Conservation (phyloP, 805 yeast genomes). For the Pichia cephalocereana region DNA sequence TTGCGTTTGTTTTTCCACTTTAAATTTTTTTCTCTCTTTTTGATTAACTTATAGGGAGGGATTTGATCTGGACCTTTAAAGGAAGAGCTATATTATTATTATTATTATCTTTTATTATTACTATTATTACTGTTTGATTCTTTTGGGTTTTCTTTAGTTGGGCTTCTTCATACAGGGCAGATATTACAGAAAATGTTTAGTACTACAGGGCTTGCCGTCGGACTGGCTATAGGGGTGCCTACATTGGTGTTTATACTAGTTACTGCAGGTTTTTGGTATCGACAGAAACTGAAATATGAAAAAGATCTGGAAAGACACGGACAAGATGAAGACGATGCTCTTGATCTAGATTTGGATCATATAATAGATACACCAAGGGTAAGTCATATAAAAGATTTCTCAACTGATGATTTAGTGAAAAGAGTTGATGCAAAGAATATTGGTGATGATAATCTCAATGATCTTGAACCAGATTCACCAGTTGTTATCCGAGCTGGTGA, state of each 20-base stretch:
- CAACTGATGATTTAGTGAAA: background rate
- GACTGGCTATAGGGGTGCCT: slow-evolving; percentile 47
- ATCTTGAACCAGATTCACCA: background rate
- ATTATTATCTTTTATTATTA: too few species aligned
- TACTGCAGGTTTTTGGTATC: slow-evolving; percentile 28
- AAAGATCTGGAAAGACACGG: slow-evolving; percentile 29
- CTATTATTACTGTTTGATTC: too few species aligned
- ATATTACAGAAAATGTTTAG: background rate
- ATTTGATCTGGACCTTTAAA: too few species aligned
- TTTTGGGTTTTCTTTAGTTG: too few species aligned
- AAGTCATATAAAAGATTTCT: background rate
- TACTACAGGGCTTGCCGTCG: slow-evolving; percentile 33
- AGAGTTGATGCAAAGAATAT: background rate
- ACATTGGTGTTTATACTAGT: slow-evolving; percentile 30
- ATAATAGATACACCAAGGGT: slow-evolving; percentile 12
- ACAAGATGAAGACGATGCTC: slow-evolving; percentile 27
- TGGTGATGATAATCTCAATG: background rate
- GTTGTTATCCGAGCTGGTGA: slow-evolving; percentile 4
- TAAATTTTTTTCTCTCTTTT: too few species aligned
- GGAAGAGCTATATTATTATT: too few species aligned
- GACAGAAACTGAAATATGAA: slow-evolving; percentile 29
- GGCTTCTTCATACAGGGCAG: too few species aligned
- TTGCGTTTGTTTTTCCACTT: too few species aligned
- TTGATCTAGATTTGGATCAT: slow-evolving; percentile 29
- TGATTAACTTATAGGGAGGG: too few species aligned